phyloP scores from a whole-genome alignment of 169 alveolate genomes.

The Babesia bigemina region DNA sequence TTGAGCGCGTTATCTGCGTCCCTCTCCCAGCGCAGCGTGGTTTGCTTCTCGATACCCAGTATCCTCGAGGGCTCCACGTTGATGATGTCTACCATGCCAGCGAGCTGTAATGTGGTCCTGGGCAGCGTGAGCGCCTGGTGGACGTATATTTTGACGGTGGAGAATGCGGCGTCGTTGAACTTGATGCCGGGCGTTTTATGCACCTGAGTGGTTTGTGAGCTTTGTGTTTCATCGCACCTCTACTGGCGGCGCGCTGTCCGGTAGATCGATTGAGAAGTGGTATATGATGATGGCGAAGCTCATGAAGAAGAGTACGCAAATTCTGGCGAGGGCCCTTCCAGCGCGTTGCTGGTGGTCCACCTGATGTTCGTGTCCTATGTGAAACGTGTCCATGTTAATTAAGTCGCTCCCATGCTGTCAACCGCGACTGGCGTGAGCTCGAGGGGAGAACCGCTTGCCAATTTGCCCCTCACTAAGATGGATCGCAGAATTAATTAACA shows the following conservation, averaged over 20 bases:
- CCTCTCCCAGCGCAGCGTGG: slow-evolving; percentile 37
- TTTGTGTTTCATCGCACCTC: not conserved
- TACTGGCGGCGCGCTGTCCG: not conserved
- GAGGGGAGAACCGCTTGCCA: too few species aligned
- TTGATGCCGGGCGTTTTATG: not conserved
- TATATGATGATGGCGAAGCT: not conserved
- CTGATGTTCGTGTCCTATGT: too few species aligned
- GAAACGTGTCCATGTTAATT: too few species aligned
- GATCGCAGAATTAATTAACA: too few species aligned
- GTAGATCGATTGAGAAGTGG: not conserved
- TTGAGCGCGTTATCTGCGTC: slow-evolving; percentile 20
- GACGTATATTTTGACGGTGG: slow-evolving; percentile 29
- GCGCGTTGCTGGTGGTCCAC: too few species aligned
- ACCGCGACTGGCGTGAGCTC: too few species aligned
- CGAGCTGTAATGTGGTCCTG: slow-evolving; percentile 21
- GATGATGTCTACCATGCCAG: not conserved
- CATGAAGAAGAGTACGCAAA: not conserved
- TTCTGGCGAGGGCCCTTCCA: too few species aligned
- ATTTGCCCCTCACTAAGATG: too few species aligned
- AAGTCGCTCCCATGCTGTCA: too few species aligned
- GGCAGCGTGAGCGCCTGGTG: slow-evolving; percentile 60
- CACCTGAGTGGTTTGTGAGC: not conserved
- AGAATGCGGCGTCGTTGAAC: not conserved
- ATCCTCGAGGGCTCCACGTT: slow-evolving; percentile 52
- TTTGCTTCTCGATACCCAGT: slow-evolving; percentile 8